Conservation (phyloP, 2,329 filamentous ascomycete species). For the Xylaria sp. region DNA sequence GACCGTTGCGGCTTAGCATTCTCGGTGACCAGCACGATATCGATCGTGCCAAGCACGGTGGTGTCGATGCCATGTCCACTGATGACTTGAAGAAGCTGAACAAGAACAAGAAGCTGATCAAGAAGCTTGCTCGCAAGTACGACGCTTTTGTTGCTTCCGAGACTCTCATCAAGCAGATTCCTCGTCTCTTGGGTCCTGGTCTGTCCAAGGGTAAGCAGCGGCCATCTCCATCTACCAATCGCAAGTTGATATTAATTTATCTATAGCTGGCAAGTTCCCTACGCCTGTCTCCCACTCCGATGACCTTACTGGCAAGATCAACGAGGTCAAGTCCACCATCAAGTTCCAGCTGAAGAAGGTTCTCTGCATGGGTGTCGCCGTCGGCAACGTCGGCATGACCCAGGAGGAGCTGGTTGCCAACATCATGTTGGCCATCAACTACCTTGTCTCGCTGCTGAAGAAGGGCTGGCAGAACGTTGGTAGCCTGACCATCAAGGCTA, state of each 20-base stretch:
- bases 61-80: conserved; percentile 96
- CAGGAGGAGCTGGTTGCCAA: conserved; percentile 96
- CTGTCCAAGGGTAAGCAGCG: conserved; percentile 85
- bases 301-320: conserved; percentile 94
- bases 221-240: conserved; percentile 3
- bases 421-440: conserved; percentile 99
- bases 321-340: conserved; percentile 99
- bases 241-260: conserved; percentile 42
- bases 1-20: conserved; percentile 53
- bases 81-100: conserved; percentile 99
- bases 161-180: conserved; percentile 98
- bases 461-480: conserved; percentile 99
- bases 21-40: conserved; percentile 91
- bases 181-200: conserved; percentile 98
- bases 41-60: conserved; percentile 99
- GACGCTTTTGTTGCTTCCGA: conserved; percentile 99
- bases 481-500: conserved; percentile 99
- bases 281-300: conserved; percentile 97
- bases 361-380: conserved; percentile 98
- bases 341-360: conserved; percentile 99
- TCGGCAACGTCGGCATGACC: conserved; percentile 98
- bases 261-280: conserved; percentile 96
- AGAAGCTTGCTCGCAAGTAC: conserved; percentile 99
- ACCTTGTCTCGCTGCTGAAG: conserved; percentile 98
- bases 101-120: conserved; percentile 99